Base-by-base conservation (phyloP, 2,329 filamentous ascomycete genomes). In the Fusarium sp. region DNA sequence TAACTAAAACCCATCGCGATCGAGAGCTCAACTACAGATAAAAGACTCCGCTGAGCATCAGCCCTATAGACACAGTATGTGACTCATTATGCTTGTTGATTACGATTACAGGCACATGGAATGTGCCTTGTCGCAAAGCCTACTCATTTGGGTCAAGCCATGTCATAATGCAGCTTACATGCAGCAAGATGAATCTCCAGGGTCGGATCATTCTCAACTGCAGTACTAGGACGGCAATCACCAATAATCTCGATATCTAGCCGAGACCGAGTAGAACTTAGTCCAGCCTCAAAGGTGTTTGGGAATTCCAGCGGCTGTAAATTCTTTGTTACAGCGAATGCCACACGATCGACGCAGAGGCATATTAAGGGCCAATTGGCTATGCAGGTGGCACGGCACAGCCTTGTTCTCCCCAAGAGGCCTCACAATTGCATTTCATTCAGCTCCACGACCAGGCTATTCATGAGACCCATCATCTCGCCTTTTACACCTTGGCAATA, bases 391-490 rank as follows among this genome's bases (percentile, higher is more conserved):
- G 28, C 30, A 51, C 30, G 36, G 48, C 48, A 52, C 32, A 52
- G 50, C 50, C 32, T 36, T 26, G 32, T 52, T 36, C 0, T 15
- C 18, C 3, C 9, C 9, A 26, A 26, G n/a, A 52, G 50, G 50
- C 50, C 50, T 52, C 50, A 52, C 47, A 24, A 4, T 8, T 34
- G 8, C 15, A 34, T 18, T 11, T 11, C 8, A 24, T 0, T 4
- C 22, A 51, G 4, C 9, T 36, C 17, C 2, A 24, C 3, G 0
- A 10, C 1, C 12, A 51, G 12, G 17, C 30, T 24, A 0, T 8
- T 0, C 1, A 24, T 5, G 12, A 3, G 8, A 13, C 8, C 5
- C 5, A 0, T 0, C 7, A 18, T 32, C 11, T 8, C 28, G 11
- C 3, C 15, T 18, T 4, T n/a, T n/a, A 13, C 47, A 32, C 7